Evolutionary conservation across 2,329 filamentous ascomycete genomes (phyloP).

Genomic region (Penicillium sp.): DNA sequence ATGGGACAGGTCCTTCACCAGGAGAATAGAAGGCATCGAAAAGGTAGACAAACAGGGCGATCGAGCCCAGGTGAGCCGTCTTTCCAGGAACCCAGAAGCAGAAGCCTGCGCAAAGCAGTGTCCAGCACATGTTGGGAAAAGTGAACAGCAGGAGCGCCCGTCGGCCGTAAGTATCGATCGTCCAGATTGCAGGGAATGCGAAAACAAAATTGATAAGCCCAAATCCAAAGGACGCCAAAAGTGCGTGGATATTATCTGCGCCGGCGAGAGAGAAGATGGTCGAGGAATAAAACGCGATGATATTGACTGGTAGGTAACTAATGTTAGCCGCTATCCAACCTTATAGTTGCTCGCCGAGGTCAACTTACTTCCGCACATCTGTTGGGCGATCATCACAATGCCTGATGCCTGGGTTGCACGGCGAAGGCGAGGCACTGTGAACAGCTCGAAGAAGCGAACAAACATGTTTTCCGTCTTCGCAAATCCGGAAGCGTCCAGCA

Average conservation of each 20-base stretch:
- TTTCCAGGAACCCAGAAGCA: constrained; percentile 26
- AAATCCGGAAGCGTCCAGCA: constrained; percentile 14
- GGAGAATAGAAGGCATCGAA: constrained; percentile 73
- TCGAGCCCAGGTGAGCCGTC: constrained; percentile 17
- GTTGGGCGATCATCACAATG: constrained; percentile 33
- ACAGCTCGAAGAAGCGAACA: constrained; percentile 23
- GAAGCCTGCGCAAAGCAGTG: constrained; percentile 24
- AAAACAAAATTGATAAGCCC: constrained; percentile 34
- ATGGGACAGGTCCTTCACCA: constrained; percentile 23
- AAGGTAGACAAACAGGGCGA: constrained; percentile 51
- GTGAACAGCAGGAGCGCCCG: constrained; percentile 30
- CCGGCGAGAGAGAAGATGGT: constrained; percentile 22
- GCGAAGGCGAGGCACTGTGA: constrained; percentile 22
- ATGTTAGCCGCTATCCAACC: constrained; percentile 2
- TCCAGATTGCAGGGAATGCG: constrained; percentile 30
- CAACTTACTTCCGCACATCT: constrained; percentile 33
- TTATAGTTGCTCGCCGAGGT: neutral
- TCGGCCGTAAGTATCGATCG: constrained; percentile 31
- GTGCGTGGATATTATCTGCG: constrained; percentile 19
- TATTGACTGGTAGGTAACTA: constrained; percentile 27
- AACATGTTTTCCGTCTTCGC: constrained; percentile 16
- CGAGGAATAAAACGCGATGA: constrained; percentile 34
- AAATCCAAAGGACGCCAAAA: constrained; percentile 29
- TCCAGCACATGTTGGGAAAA: constrained; percentile 30
- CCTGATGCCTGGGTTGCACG: constrained; percentile 30